Base-by-base conservation (phyloP, 2,329 filamentous ascomycete species). In the Dothidotthia symphoricarpi region DNA sequence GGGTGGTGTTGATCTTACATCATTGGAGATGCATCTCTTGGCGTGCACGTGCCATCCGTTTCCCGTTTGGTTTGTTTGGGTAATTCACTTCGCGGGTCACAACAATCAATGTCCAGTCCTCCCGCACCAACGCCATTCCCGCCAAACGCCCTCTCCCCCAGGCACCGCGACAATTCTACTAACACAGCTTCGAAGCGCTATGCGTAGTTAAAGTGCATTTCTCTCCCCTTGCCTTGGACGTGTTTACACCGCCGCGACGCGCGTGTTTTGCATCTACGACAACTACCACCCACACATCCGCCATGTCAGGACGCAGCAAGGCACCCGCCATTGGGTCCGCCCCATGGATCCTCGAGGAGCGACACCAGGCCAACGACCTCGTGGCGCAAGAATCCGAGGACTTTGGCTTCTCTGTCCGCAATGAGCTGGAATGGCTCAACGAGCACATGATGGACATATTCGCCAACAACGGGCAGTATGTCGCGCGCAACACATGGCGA, bases 381-480 rank as follows among this genome's bases (percentile, higher is more conserved):
- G 78, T 86, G 12, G 77, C 85, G 31, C 80, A 88, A 39, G 93
- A 97, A 67, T 79, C 87, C 37, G 91, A 97, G 53, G 94, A 98
- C 70, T 94, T 97, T 61, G 81, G 86, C 28, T 97, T 87, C 70
- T 88, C 89, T 19, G 90, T 88, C 46, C 82, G 87, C 41, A 95
- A 97, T 69, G 93, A 98, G 67, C 74, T 97, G 60, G 90, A 97
- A 64, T 98, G 93, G 93, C 75, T 98, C 56, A 97, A 98, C 61
- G 93, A 97, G 71, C 93, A 98, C 67, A 96, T 98, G 91, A 81
- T 82, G 33, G 88, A 95, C 48, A 88, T 98, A 59, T 95, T 97
- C 65, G 85, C 83, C 57, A 82, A 85, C 55, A 86, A 89, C 61
- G 82, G 90, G 69, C 80, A 89, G 93, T 96, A 80, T 59, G 85